These are phyloP conservation scores for Pseudocercospora fuligena DNA, from an alignment of 2,329 filamentous ascomycete species.

Conservation along the genomic window DNA sequence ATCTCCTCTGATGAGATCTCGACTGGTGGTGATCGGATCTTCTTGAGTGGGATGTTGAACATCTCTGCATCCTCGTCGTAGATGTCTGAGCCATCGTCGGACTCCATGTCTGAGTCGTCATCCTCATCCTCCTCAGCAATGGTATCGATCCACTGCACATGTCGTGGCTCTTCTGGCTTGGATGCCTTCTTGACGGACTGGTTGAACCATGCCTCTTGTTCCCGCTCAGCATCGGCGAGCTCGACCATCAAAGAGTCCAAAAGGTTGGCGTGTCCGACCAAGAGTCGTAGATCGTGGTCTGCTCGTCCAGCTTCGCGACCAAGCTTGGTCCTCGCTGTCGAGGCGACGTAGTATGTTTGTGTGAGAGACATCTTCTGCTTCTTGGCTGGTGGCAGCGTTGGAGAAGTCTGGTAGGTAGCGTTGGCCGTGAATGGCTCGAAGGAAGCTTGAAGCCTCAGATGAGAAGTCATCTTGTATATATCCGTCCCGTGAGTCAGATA, in stretches of 20 bases:
- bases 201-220: conserved; percentile 98
- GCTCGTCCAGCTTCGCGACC: conserved; percentile 85
- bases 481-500: conserved; percentile 28
- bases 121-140: conserved; percentile 77
- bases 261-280: conserved; percentile 97
- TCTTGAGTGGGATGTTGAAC: conserved; percentile 43
- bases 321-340: conserved; percentile 96
- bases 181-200: conserved; percentile 81
- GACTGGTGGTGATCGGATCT: conserved; percentile 47
- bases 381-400: conserved; percentile 50
- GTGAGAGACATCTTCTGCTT: conserved; percentile 95
- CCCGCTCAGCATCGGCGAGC: conserved; percentile 89
- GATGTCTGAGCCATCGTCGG: conserved; percentile 58
- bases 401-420: conserved; percentile 49
- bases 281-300: conserved; percentile 91
- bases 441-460: conserved; percentile 52
- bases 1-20: conserved; percentile 51
- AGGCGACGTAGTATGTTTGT: conserved; percentile 97
- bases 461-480: conserved; percentile 52
- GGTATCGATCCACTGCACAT: conserved; percentile 86
- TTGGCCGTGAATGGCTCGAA: conserved; percentile 53
- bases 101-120: conserved; percentile 58
- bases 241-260: conserved; percentile 92
- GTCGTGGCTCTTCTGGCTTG: conserved; percentile 65
- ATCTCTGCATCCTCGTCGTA: conserved; percentile 58